Conservation (phyloP, 352 stramenopile genomes). For the Pythium guiyangense region DNA sequence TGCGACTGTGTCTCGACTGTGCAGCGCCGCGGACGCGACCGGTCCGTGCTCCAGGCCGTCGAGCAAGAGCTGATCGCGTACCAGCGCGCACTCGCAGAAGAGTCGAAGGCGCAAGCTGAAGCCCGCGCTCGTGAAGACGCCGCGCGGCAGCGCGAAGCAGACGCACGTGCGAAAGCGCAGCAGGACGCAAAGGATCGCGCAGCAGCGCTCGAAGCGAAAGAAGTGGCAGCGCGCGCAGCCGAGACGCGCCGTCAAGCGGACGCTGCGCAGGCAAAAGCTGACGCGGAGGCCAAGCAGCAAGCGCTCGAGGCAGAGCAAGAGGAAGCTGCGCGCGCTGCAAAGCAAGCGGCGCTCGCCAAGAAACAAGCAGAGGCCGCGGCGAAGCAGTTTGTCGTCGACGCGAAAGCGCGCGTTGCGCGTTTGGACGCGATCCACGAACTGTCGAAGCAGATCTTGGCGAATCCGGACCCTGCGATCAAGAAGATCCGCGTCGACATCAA, state of each 20-base stretch:
- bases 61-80: constrained; percentile 45
- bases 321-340: constrained; percentile 4
- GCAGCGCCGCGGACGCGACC: constrained; percentile 36
- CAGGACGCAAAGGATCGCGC: constrained; percentile 29
- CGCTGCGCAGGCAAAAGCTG: not conserved
- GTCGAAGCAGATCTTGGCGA: constrained; percentile 44
- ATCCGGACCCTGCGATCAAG: constrained; percentile 46
- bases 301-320: constrained; percentile 23
- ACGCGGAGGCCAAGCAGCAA: constrained; percentile 23
- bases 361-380: constrained; percentile 26
- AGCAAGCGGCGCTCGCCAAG: constrained; percentile 24
- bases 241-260: constrained; percentile 8
- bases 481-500: constrained; percentile 66
- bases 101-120: constrained; percentile 26
- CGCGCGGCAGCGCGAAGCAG: constrained; percentile 18
- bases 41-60: constrained; percentile 33
- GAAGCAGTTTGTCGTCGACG: constrained; percentile 44
- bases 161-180: constrained; percentile 30
- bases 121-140: constrained; percentile 29
- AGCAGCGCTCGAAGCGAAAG: constrained; percentile 22
- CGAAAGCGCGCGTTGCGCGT: constrained; percentile 33
- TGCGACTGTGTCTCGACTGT: not conserved
- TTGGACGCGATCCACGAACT: constrained; percentile 47
- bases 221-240: constrained; percentile 8
- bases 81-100: constrained; percentile 29